Base-by-base conservation (phyloP, 1,284 basidiomycete genomes). In the Sporisorium exsertum region DNA sequence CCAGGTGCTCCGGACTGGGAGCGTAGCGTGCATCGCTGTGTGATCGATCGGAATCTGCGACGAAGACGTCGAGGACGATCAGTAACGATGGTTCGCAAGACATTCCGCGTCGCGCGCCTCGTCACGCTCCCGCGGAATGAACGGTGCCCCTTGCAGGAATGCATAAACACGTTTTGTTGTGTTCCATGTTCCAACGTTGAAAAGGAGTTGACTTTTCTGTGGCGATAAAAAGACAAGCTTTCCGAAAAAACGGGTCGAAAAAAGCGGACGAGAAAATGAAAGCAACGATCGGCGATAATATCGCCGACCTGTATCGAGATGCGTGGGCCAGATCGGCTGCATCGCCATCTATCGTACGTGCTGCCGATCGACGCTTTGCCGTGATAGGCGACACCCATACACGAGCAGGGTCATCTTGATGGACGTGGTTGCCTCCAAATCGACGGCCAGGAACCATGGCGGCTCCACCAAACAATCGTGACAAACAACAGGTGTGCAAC, bases 101-200 rank as follows among this genome's bases (percentile, higher is more conserved):
- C 50, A 51, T 51, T 51, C 32, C 50, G 29, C 50, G 32, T 51
- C 13, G 18, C 50, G 32, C 50, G 50, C 29, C 49, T 50, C 49
- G 49, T 32, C 29, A 33, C 12, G 18, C 35, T 35, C 35, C 13
- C 35, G 35, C 13, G 35, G 35, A 35, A 33, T 20, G 27, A 9
- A 33, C 16, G 7, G 24, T 20, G 26, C 49, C 49, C 49, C 49
- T 33, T 50, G 29, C 49, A 50, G 49, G 49, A 50, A 50, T 50
- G 49, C 29, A 33, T 20, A 29, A 29, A 26, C 29, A 29, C 49
- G 49, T 33, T 1, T 27, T 50, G 5, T 5, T 32, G 29, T 5
- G 5, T 5, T 32, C 29, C 29, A 32, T 10, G 29, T 10, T 32
- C 29, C 29, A 32, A 32, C 29, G 29, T 5, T 10, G 29, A 32